Conservation (phyloP, 2,329 filamentous ascomycete species). For the Lachnellula suecica region DNA sequence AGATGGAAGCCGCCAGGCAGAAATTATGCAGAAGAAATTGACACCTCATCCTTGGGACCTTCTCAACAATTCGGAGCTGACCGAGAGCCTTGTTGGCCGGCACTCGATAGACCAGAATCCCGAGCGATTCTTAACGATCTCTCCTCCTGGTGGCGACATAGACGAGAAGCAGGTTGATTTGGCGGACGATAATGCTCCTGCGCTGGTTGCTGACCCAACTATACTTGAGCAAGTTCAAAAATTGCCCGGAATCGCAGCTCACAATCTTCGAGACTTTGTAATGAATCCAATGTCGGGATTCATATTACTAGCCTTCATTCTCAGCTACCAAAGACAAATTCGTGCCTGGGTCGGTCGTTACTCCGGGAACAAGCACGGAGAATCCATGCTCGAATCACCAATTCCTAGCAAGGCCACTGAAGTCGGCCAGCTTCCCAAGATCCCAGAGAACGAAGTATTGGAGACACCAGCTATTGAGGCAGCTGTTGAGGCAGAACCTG, state of each 20-base stretch:
- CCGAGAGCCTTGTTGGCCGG: conserved; percentile 67
- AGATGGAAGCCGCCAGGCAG: conserved; percentile 53
- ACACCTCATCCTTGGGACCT: conserved; percentile 41
- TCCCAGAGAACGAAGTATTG: conserved; percentile 10
- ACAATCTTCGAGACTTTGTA: conserved; percentile 54
- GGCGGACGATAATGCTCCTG: conserved; percentile 11
- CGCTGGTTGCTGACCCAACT: conserved; percentile 36
- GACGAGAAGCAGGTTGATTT: conserved; percentile 30
- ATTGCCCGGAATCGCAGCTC: conserved; percentile 48
- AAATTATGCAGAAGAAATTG: conserved; percentile 56
- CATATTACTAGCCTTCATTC: conserved; percentile 34
- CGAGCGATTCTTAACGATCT: conserved; percentile 46
- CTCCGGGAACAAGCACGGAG: conserved; percentile 22
- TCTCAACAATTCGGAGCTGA: conserved; percentile 46
- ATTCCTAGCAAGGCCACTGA: neutral
- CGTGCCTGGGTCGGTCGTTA: conserved; percentile 33
- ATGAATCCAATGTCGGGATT: conserved; percentile 45
- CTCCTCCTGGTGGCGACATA: conserved; percentile 34
- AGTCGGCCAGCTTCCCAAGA: conserved; percentile 3
- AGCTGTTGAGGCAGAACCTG: conserved; percentile 1
- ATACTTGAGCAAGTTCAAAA: conserved; percentile 51
- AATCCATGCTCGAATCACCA: conserved; percentile 17
- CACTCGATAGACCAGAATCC: conserved; percentile 57
- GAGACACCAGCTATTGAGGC: conserved; percentile 7
- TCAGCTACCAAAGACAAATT: conserved; percentile 25